phyloP scores from a whole-genome alignment of 2,329 filamentous ascomycete genomes.

The Fusarium solani-melongenae region DNA sequence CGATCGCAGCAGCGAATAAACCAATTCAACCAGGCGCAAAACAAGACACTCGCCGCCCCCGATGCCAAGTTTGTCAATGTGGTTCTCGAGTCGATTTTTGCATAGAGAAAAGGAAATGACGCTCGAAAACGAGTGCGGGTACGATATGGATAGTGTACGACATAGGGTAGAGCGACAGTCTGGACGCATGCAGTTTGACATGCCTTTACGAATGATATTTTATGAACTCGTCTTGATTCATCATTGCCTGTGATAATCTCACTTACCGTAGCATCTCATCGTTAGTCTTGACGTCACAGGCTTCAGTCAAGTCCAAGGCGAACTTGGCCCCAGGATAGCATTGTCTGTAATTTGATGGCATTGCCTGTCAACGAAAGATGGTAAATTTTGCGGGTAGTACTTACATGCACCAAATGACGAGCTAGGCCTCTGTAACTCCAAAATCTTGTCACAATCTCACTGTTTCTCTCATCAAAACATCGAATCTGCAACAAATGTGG shows the following conservation, averaged over 20 bases:
- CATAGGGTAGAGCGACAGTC: slow-evolving; percentile 52
- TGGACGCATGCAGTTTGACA: slow-evolving; percentile 16
- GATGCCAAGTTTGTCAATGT: slow-evolving; percentile 27
- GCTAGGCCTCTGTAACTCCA: background rate
- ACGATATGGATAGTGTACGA: slow-evolving; percentile 21
- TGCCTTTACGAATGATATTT: slow-evolving; percentile 3
- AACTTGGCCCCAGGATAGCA: background rate
- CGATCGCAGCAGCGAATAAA: slow-evolving; percentile 15
- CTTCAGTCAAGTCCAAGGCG: background rate
- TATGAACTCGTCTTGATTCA: background rate
- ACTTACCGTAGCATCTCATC: background rate
- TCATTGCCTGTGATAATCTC: background rate
- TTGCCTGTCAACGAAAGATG: background rate
- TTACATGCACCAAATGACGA: background rate
- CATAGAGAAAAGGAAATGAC: slow-evolving; percentile 20
- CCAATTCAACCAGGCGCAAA: slow-evolving; percentile 15
- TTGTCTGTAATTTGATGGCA: rapidly evolving
- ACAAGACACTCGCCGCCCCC: background rate
- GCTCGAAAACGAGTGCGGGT: slow-evolving; percentile 4
- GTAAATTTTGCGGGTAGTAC: rapidly evolving
- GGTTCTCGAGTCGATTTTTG: slow-evolving; percentile 38
- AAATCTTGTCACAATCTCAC: background rate
- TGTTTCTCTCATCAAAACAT: background rate
- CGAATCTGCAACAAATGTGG: background rate
- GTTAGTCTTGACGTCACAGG: background rate